Evolutionary conservation across 1,284 basidiomycete genomes (phyloP).

Genomic region (Vanrija pseudolonga): DNA sequence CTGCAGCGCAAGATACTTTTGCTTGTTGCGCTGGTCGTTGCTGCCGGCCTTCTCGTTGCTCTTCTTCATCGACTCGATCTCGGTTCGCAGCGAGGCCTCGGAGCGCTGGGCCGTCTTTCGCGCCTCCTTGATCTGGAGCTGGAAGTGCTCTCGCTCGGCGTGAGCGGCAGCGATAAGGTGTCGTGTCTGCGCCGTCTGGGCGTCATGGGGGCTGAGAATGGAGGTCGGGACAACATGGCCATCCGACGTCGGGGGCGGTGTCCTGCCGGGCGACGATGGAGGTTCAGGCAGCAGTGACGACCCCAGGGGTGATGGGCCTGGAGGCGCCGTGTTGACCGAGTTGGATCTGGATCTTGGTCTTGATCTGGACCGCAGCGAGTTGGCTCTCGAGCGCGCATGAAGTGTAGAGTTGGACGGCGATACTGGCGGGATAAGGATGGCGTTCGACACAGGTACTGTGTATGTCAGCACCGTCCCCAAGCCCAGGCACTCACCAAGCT

Average conservation of each 20-base stretch:
- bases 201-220: constrained; percentile 38
- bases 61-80: constrained; percentile 47
- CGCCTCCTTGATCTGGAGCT: constrained; percentile 46
- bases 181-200: constrained; percentile 41
- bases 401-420: constrained; percentile 21
- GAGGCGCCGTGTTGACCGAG: constrained; percentile 31
- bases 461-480: background rate
- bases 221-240: constrained; percentile 28
- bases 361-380: constrained; percentile 45
- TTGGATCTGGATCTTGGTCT: constrained; percentile 45
- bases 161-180: constrained; percentile 42
- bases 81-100: constrained; percentile 43
- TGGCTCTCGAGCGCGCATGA: constrained; percentile 43
- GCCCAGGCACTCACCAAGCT: constrained; percentile 19
- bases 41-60: constrained; percentile 46
- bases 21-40: constrained; percentile 45
- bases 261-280: constrained; percentile 8
- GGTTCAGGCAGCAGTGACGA: background rate
- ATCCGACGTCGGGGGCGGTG: constrained; percentile 8
- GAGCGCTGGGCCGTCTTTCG: constrained; percentile 45
- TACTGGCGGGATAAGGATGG: constrained; percentile 39
- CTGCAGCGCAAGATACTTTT: constrained; percentile 48
- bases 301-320: constrained; percentile 14
- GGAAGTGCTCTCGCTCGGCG: constrained; percentile 43
- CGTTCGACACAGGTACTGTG: constrained; percentile 29